Evolutionary conservation across 2,329 filamentous ascomycete species (phyloP), one percentile per base, ranked within the genome.

Genomic region (Nothomitra cinnamomea): DNA sequence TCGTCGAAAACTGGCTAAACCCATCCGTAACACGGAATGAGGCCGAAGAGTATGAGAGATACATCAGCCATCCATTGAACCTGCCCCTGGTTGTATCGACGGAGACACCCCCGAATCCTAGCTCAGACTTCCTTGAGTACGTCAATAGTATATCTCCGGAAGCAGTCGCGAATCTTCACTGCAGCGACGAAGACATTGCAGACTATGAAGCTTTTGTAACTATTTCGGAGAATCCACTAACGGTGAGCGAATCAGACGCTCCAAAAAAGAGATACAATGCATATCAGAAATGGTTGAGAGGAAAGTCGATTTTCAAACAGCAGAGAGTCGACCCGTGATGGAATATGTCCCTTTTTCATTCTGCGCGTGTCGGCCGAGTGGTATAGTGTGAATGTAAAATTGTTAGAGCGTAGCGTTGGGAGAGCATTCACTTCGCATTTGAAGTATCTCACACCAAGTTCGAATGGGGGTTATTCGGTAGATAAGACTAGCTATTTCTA

Each of bases 301-400:
- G 90, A 17, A 96, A 95, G 72, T 95, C 87, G 61, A 76, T 96
- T 62, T 96, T 96, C 67, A 96, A 96, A 69, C 89, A 95, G 73
- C 80, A 83, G 66, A 79, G 82, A 47, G 72, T 75, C 58, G 72
- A 75, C 62, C 43, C 62, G 13, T 69, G 58, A 43, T 22, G 17
- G 28, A 17, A 6, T 6, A n/a, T 40, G 40, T 32, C 22, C 19
- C 6, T 35, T 21, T 32, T 36, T 25, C 8, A 12, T 17, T 15
- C 4, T 22, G 49, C 24, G 48, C 12, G n/a, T 17, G 8, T 50
- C 10, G 19, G 8, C 4, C 4, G 6, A n/a, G 35, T 17, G 19
- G 19, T 28, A 32, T 52, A n/a, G 12, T n/a, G 24, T 8, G 45
- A 49, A 6, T 13, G 2, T 10, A 19, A 10, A 13, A 1, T 48